Percentiles rank a stretch among this genome's conserved stretches.
These are phyloP conservation scores for Tubosaeta sp. DNA, from an alignment of 768 basidiomycete species.

Conservation along the genomic window DNA sequence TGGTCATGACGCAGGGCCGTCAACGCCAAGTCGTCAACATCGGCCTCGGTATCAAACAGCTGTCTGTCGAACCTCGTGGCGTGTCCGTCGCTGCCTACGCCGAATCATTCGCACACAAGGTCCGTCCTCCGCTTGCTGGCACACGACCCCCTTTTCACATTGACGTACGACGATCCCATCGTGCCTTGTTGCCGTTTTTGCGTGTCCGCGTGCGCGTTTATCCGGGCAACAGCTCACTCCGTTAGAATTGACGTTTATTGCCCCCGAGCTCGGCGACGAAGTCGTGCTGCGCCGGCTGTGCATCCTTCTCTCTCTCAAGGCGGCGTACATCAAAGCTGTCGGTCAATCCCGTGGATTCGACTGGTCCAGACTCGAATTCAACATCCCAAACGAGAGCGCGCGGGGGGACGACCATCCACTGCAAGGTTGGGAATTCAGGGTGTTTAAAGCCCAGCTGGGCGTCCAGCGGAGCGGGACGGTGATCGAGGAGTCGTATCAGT, in stretches of 20 bases:
- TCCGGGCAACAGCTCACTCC: constrained; percentile 37
- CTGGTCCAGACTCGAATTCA: constrained; percentile 77
- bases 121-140: constrained; percentile 27
- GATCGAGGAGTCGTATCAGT: constrained; percentile 69
- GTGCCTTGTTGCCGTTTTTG: not conserved
- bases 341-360: constrained; percentile 81
- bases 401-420: constrained; percentile 66
- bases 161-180: not conserved
- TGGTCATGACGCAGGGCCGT: constrained; percentile 80
- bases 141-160: not conserved
- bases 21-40: constrained; percentile 76
- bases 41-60: constrained; percentile 72
- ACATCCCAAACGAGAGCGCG: constrained; percentile 59
- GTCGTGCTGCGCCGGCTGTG: constrained; percentile 68
- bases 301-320: constrained; percentile 75
- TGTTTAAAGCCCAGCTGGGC: constrained; percentile 71
- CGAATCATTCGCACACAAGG: constrained; percentile 74
- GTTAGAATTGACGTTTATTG: constrained; percentile 51
- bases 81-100: constrained; percentile 59
- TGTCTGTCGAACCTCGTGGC: constrained; percentile 58
- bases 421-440: constrained; percentile 81
- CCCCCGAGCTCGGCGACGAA: constrained; percentile 52
- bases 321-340: constrained; percentile 80
- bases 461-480: constrained; percentile 51
- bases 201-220: not conserved